These are phyloP conservation scores for Telopea speciosissima DNA, from an alignment of 177 flowering plant genomes.

Conservation along the genomic window DNA sequence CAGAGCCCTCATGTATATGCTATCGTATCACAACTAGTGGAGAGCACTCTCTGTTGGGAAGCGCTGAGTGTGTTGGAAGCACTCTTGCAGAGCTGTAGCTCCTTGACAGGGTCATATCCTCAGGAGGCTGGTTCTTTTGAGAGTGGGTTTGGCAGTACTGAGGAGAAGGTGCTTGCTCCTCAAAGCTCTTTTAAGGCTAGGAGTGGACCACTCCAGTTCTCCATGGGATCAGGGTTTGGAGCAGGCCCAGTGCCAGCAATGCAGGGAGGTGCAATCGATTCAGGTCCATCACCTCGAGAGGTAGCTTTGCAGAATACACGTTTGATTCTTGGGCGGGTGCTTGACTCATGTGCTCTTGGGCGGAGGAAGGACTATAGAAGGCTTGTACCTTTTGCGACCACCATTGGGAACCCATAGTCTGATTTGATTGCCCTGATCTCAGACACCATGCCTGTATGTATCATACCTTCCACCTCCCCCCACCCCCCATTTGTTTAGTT, in stretches of 20 bases:
- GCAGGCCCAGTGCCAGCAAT: slow-evolving; percentile 21
- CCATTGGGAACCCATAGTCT: too few relatives aligned
- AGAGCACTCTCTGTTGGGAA: slow-evolving; percentile 95
- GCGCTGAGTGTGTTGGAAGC: slow-evolving; percentile 95
- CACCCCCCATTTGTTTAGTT: too few relatives aligned
- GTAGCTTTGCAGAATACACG: slow-evolving; percentile 87
- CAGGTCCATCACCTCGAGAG: slow-evolving; percentile 58
- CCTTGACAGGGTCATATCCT: slow-evolving; percentile 53
- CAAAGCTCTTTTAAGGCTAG: slow-evolving; percentile 88
- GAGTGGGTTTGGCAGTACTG: slow-evolving; percentile 51
- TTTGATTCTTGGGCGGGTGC: slow-evolving; percentile 82
- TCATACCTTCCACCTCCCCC: too few relatives aligned
- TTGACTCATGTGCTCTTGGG: slow-evolving; percentile 76
- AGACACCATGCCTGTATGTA: too few relatives aligned
- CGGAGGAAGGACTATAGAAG: slow-evolving; percentile 47
- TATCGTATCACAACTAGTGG: slow-evolving; percentile 92
- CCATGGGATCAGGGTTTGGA: slow-evolving; percentile 46
- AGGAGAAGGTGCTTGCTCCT: slow-evolving; percentile 67
- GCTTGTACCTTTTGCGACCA: too few relatives aligned
- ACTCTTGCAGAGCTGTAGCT: slow-evolving; percentile 89
- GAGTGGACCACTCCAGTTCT: slow-evolving; percentile 75
- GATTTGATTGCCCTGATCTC: too few relatives aligned
- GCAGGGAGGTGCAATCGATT: slow-evolving; percentile 38
- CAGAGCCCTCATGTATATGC: slow-evolving; percentile 98
- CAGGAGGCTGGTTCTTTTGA: slow-evolving; percentile 54